These are phyloP conservation scores for Tetradesmus obliquus DNA, from an alignment of 139 green algal species.

Conservation along the genomic window DNA sequence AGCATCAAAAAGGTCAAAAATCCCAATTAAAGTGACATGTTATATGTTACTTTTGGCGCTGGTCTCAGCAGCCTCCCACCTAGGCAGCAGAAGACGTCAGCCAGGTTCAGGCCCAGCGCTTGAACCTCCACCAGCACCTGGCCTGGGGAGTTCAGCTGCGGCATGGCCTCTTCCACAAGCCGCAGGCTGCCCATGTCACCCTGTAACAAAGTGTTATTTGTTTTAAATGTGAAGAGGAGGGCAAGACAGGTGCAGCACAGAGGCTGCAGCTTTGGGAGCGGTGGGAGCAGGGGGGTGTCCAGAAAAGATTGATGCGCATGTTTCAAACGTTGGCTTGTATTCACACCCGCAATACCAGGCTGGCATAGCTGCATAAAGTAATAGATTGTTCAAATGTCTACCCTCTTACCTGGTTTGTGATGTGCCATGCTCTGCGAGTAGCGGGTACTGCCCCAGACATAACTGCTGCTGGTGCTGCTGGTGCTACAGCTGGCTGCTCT, in stretches of 20 bases:
- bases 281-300: too few relatives aligned
- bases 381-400: too few relatives aligned
- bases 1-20: too few relatives aligned
- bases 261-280: background rate
- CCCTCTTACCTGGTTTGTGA: background rate
- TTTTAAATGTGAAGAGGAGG: background rate
- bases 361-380: too few relatives aligned
- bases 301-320: too few relatives aligned
- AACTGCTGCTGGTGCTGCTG: background rate
- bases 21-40: too few relatives aligned
- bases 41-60: too few relatives aligned
- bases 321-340: too few relatives aligned
- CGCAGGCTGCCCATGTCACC: constrained; percentile 32
- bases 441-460: background rate
- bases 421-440: constrained; percentile 25
- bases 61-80: background rate
- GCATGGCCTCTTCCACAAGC: constrained; percentile 32
- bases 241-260: background rate
- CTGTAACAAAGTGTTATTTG: background rate
- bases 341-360: too few relatives aligned
- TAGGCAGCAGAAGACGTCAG: constrained; percentile 65
- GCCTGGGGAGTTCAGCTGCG: background rate
- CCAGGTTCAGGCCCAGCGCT: constrained; percentile 17
- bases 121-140: constrained; percentile 27
- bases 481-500: background rate